Conservation (phyloP, 169 alveolate genomes). For the Plasmodium adleri region DNA sequence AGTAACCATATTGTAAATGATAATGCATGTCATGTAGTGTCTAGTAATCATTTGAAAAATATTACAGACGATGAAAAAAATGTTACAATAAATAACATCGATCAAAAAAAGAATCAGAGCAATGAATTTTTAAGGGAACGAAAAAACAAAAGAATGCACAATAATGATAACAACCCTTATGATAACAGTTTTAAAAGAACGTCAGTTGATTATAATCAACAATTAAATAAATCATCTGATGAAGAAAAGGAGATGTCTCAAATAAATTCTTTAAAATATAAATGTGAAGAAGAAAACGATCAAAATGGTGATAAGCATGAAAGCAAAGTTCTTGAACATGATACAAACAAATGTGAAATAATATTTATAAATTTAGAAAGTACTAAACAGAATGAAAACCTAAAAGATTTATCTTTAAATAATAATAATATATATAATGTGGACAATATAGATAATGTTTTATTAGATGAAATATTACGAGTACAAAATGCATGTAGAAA, state of each 20-base stretch:
- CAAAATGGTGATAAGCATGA: background rate
- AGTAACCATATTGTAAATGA: too few relatives aligned
- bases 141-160: too few relatives aligned
- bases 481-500: slow-evolving; percentile 8
- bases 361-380: slow-evolving; percentile 10
- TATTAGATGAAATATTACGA: slow-evolving; percentile 9
- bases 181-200: too few relatives aligned
- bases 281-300: too few relatives aligned
- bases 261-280: too few relatives aligned
- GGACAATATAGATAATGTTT: slow-evolving; percentile 13
- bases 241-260: too few relatives aligned
- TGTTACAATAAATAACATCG: background rate
- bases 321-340: background rate
- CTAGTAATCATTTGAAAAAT: too few relatives aligned
- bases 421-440: background rate
- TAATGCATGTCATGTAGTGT: too few relatives aligned
- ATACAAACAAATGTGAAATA: slow-evolving; percentile 3
- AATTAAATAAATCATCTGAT: too few relatives aligned
- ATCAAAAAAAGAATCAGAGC: background rate
- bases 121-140: background rate
- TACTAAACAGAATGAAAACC: background rate
- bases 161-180: too few relatives aligned
- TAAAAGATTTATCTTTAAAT: slow-evolving; percentile 2
- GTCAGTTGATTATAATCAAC: too few relatives aligned
- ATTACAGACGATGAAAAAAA: background rate